phyloP scores from a whole-genome alignment of 352 stramenopile genomes.

The Pythium grandisporangium region DNA sequence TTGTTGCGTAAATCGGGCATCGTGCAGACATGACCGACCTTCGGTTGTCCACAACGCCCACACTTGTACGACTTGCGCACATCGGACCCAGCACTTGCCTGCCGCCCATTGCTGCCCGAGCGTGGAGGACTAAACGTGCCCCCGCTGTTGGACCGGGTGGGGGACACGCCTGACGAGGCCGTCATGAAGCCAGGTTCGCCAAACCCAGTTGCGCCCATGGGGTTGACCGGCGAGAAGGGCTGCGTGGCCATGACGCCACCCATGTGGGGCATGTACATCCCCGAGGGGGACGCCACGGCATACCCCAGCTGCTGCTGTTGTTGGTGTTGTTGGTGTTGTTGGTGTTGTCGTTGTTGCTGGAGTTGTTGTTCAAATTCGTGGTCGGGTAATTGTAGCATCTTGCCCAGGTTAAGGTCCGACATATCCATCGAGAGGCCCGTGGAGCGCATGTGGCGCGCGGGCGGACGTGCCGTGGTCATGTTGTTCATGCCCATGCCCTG shows the following conservation, averaged over 20 bases:
- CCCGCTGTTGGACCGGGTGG: conserved; percentile 15
- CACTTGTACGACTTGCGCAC: conserved; percentile 86
- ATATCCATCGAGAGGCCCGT: conserved; percentile 79
- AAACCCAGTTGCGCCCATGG: no score
- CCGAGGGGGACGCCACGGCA: no score
- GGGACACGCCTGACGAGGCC: no score
- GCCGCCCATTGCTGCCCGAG: conserved; percentile 1
- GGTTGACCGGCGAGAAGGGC: conserved; percentile 5
- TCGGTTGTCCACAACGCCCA: conserved; percentile 72
- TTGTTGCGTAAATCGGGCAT: conserved; percentile 84
- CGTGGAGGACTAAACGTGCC: conserved; percentile 18
- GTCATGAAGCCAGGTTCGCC: no score
- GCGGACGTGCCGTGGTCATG: conserved; percentile 18
- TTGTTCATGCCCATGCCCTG: conserved; percentile 42
- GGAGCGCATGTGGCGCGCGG: conserved; percentile 29
- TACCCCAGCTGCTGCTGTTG: no score
- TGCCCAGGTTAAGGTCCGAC: conserved; percentile 71
- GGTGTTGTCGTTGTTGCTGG: conserved; percentile 23
- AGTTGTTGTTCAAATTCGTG: conserved; percentile 38
- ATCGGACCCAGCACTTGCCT: conserved; percentile 30
- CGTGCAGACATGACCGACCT: conserved; percentile 81
- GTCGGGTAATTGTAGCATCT: conserved; percentile 55
- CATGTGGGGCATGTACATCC: no score
- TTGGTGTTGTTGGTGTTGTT: conserved; percentile 12
- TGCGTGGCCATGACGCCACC: conserved; percentile 7